Evolutionary conservation across 306 rosid species (phyloP).

Genomic region (Casuarina glauca): DNA sequence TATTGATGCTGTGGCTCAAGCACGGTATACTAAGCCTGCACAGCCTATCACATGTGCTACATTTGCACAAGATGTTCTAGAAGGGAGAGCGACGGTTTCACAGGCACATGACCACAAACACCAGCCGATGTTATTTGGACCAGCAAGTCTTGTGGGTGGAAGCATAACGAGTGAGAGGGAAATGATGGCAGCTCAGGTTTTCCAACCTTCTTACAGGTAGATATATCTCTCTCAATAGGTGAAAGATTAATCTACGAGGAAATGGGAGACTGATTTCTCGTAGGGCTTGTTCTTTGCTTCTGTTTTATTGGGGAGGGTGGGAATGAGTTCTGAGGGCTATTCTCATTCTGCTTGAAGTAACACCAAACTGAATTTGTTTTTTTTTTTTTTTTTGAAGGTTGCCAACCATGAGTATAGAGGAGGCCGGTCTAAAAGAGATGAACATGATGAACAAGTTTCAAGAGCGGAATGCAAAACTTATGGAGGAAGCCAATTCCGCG

Average conservation of each 20-base stretch:
- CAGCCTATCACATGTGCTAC: conserved; percentile 93
- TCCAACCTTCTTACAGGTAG: conserved; percentile 76
- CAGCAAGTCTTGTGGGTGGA: conserved; percentile 85
- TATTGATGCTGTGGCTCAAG: conserved; percentile 64
- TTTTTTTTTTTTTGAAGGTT: conserved; percentile 53
- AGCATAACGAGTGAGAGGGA: conserved; percentile 75
- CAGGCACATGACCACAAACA: conserved; percentile 90
- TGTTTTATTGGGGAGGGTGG: background rate
- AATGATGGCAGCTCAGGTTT: conserved; percentile 89
- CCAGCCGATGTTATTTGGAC: conserved; percentile 90
- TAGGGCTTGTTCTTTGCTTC: background rate
- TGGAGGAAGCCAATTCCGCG: conserved; percentile 83
- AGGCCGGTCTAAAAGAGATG: conserved; percentile 96
- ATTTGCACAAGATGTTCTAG: conserved; percentile 96
- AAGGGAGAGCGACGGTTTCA: conserved; percentile 86
- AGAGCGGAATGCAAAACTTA: conserved; percentile 68
- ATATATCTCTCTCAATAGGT: background rate
- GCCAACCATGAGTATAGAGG: conserved; percentile 99
- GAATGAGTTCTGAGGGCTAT: background rate
- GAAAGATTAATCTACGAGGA: background rate
- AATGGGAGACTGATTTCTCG: background rate
- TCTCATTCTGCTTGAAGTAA: background rate
- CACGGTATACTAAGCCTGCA: conserved; percentile 60
- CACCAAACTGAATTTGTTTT: conserved; percentile 30
- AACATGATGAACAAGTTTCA: conserved; percentile 96